Conservation (phyloP, 306 rosid species). For the Vicia faba region DNA sequence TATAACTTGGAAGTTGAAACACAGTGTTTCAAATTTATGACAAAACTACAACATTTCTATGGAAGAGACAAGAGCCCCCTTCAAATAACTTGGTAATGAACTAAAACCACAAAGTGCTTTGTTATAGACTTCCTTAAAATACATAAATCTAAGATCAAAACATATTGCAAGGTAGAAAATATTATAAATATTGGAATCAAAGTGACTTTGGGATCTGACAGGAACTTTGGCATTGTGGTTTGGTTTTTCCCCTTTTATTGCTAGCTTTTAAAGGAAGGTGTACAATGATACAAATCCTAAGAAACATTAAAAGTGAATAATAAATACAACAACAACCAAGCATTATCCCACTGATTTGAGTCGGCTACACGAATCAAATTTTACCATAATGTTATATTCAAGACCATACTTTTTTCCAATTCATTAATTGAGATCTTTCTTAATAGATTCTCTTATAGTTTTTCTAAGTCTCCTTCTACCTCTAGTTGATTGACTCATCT, state of each 20-base stretch:
- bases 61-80: too few relatives aligned
- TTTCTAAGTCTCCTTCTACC: too few relatives aligned
- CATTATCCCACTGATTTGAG: too few relatives aligned
- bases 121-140: neutral
- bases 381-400: too few relatives aligned
- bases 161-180: conserved; percentile 18
- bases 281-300: neutral
- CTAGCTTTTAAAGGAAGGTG: neutral
- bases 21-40: conserved; percentile 15
- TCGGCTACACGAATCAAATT: too few relatives aligned
- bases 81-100: neutral
- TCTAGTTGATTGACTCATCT: too few relatives aligned
- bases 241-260: neutral
- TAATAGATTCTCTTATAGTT: too few relatives aligned
- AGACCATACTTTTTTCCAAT: too few relatives aligned
- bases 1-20: conserved; percentile 27
- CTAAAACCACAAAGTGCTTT: conserved; percentile 22
- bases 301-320: neutral
- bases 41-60: conserved; percentile 8
- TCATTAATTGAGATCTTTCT: too few relatives aligned
- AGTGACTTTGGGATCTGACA: neutral
- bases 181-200: neutral
- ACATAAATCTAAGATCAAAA: neutral
- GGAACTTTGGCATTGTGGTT: neutral
- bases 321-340: neutral